Evolutionary conservation across 2,329 filamentous ascomycete genomes (phyloP).

Genomic region (Escovopsis sp.): DNA sequence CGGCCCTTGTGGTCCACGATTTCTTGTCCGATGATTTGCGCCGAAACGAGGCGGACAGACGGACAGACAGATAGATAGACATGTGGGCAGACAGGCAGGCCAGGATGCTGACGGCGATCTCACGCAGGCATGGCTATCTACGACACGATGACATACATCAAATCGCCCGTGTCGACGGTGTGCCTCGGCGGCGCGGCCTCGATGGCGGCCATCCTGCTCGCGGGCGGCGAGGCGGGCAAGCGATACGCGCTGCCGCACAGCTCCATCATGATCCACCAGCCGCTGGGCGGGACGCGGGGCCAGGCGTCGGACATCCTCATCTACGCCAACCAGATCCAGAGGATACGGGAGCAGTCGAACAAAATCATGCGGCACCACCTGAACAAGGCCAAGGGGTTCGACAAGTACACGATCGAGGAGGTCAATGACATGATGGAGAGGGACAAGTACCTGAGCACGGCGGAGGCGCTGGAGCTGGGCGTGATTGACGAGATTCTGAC

Average conservation of each 20-base stretch:
- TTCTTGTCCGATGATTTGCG: no score
- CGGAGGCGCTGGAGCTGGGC: slow-evolving; percentile 78
- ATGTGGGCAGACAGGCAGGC: neutral
- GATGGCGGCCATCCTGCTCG: slow-evolving; percentile 83
- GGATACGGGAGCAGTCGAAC: slow-evolving; percentile 74
- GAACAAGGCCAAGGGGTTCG: slow-evolving; percentile 58
- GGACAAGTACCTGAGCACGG: slow-evolving; percentile 82
- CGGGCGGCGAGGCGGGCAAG: slow-evolving; percentile 72
- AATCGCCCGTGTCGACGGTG: slow-evolving; percentile 82
- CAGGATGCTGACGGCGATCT: no score
- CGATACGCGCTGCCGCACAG: slow-evolving; percentile 84
- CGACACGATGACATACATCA: slow-evolving; percentile 97
- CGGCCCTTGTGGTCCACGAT: neutral
- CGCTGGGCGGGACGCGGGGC: slow-evolving; percentile 56
- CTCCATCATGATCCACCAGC: slow-evolving; percentile 95
- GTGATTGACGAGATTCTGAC: slow-evolving; percentile 83
- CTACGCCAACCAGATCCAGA: slow-evolving; percentile 90
- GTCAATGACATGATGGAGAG: slow-evolving; percentile 94
- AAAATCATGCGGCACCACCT: slow-evolving; percentile 79
- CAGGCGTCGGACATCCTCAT: slow-evolving; percentile 78
- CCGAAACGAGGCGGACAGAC: no score
- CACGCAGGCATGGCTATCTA: slow-evolving; percentile 64
- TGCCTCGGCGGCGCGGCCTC: slow-evolving; percentile 89
- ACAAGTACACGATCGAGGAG: slow-evolving; percentile 65
- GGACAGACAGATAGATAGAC: no score